Conservation (phyloP, 2,329 filamentous ascomycete species). For the Aspergillus sp. region DNA sequence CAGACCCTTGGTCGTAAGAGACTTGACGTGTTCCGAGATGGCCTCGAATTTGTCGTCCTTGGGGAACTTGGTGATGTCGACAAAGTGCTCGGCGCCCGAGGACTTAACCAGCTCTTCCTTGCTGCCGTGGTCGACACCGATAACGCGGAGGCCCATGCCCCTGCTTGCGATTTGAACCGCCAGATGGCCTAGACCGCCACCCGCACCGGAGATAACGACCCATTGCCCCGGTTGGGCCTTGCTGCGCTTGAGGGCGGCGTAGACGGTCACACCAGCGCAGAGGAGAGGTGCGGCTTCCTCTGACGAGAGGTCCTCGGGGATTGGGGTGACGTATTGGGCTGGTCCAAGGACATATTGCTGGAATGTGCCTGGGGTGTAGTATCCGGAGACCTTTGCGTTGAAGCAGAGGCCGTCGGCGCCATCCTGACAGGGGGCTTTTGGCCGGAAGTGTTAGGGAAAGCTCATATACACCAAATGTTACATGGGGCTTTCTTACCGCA, state of each 20-base stretch:
- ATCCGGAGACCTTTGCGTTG: constrained; percentile 62
- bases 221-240: constrained; percentile 59
- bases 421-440: constrained; percentile 50
- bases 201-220: constrained; percentile 61
- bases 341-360: constrained; percentile 67
- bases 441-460: constrained; percentile 3
- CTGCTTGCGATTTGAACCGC: constrained; percentile 59
- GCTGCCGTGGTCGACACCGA: constrained; percentile 64
- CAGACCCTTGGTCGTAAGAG: constrained; percentile 57
- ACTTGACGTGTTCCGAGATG: constrained; percentile 56
- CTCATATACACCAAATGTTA: not conserved
- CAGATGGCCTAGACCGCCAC: constrained; percentile 65
- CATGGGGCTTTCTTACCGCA: constrained; percentile 40
- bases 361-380: constrained; percentile 70
- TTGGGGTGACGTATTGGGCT: constrained; percentile 68
- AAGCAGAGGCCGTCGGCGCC: constrained; percentile 57
- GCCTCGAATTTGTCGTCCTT: constrained; percentile 48
- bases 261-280: constrained; percentile 68
- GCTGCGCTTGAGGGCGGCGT: constrained; percentile 63
- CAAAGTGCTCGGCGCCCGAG: constrained; percentile 66
- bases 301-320: constrained; percentile 61
- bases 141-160: constrained; percentile 64
- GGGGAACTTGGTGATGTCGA: constrained; percentile 58
- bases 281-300: constrained; percentile 66
- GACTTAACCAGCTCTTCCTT: constrained; percentile 60